A percentile compares a stretch with the other conserved stretches of the same genome.
Evolutionary conservation across 2,329 filamentous ascomycete species (phyloP).

Genomic region (Dryadomyces quercus-mongolicae): DNA sequence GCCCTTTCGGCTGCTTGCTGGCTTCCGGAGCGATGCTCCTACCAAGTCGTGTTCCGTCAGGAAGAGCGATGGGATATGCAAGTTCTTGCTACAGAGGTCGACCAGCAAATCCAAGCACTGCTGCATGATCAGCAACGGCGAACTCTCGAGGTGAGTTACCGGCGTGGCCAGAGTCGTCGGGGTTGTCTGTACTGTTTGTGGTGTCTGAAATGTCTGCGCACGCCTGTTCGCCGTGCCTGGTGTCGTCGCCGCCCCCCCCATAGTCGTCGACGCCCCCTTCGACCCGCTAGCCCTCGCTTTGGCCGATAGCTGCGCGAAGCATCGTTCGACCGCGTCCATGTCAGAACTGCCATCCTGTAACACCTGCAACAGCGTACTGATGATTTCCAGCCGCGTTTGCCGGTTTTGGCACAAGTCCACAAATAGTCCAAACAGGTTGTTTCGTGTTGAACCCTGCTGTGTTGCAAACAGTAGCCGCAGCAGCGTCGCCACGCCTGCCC

Average conservation of each 20-base stretch:
- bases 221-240: conserved; percentile 45
- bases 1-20: conserved; percentile 62
- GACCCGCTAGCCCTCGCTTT: conserved; percentile 39
- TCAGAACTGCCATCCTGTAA: conserved; percentile 92
- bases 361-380: conserved; percentile 85
- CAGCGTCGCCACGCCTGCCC: conserved; percentile 87
- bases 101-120: conserved; percentile 83
- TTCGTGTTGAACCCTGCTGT: conserved; percentile 75
- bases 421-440: conserved; percentile 75
- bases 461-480: conserved; percentile 97
- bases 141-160: conserved; percentile 69
- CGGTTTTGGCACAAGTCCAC: conserved; percentile 89
- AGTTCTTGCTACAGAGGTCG: conserved; percentile 73
- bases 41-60: conserved; percentile 81
- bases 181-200: conserved; percentile 52
- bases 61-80: conserved; percentile 83
- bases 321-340: conserved; percentile 85
- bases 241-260: conserved; percentile 52
- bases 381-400: conserved; percentile 88
- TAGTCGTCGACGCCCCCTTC: not conserved
- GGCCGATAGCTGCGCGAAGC: conserved; percentile 84
- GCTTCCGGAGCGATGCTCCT: conserved; percentile 61
- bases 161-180: conserved; percentile 39
- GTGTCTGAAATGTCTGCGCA: conserved; percentile 17
- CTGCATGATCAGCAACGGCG: conserved; percentile 87